Conservation (phyloP, 2,329 filamentous ascomycete genomes). For the Calonectria pteridis region DNA sequence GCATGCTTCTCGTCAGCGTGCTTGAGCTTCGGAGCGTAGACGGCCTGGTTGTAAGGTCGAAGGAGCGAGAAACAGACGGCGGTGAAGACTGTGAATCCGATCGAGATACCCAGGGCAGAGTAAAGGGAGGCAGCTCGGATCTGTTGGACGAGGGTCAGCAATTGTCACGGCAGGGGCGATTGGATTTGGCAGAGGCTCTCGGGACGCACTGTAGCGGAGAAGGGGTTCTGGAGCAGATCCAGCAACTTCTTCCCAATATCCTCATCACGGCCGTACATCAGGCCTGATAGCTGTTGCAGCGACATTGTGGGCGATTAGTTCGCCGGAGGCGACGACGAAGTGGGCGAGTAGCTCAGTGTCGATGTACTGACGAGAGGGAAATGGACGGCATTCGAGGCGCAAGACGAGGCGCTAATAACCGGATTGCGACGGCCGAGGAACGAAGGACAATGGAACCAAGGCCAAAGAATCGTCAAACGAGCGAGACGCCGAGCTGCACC, state of each 20-base stretch:
- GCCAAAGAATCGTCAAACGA: constrained; percentile 4
- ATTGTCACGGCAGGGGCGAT: background rate
- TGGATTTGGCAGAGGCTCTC: background rate
- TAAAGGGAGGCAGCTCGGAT: constrained; percentile 69
- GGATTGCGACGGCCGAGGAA: background rate
- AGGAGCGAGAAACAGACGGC: constrained; percentile 88
- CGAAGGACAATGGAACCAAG: background rate
- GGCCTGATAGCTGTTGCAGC: background rate
- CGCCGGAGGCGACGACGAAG: constrained; percentile 41
- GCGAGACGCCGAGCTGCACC: constrained; percentile 4
- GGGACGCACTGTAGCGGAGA: constrained; percentile 58
- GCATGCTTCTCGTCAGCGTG: constrained; percentile 92
- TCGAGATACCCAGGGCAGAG: constrained; percentile 83
- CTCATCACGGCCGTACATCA: constrained; percentile 29
- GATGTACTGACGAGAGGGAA: background rate
- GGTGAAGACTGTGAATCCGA: constrained; percentile 80
- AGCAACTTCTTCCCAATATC: constrained; percentile 60
- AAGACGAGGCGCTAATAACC: background rate
- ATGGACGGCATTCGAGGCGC: background rate
- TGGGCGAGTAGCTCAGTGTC: constrained; percentile 13
- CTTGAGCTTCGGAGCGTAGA: constrained; percentile 95
- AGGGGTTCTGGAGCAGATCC: constrained; percentile 64
- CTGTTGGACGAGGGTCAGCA: constrained; percentile 37
- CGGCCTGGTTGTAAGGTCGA: constrained; percentile 89
- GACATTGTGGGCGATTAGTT: constrained; percentile 42